phyloP scores from a whole-genome alignment of 169 alveolate species.

The Plasmodium chabaudi region DNA sequence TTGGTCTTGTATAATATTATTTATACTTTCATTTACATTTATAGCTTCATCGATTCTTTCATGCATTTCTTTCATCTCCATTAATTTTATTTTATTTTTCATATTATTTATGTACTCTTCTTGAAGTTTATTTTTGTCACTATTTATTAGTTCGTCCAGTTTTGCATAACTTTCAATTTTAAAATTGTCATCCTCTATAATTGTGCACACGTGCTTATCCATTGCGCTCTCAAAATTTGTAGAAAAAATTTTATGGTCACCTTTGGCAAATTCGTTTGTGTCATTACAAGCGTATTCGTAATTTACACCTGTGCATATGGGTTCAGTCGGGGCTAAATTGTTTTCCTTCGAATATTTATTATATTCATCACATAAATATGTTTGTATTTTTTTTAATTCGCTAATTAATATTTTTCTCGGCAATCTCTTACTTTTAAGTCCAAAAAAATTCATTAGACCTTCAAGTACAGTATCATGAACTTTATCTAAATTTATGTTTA shows the following conservation, averaged over 20 bases:
- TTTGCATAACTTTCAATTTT: neutral
- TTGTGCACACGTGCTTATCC: neutral
- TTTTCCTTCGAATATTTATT: neutral
- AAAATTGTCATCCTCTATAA: neutral
- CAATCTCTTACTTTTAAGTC: conserved; percentile 35
- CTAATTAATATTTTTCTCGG: conserved; percentile 45
- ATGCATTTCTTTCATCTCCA: conserved; percentile 38
- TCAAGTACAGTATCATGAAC: conserved; percentile 32
- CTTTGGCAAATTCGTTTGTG: neutral
- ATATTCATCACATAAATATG: conserved; percentile 20
- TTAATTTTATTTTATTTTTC: conserved; percentile 39
- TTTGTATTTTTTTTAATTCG: conserved; percentile 51
- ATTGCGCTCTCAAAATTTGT: neutral
- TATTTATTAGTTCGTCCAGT: conserved; percentile 5
- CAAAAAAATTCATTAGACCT: conserved; percentile 57
- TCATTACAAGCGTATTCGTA: neutral
- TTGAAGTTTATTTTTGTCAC: conserved; percentile 41
- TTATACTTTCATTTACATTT: conserved; percentile 26
- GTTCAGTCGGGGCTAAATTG: neutral
- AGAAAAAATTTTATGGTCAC: neutral
- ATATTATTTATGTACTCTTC: conserved; percentile 55
- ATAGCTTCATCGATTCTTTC: conserved; percentile 75
- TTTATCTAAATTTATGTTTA: conserved; percentile 45
- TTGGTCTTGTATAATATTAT: conserved; percentile 18
- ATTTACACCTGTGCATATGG: neutral